phyloP scores from a whole-genome alignment of 1,284 basidiomycete species.

The Cystobasidium slooffiae region DNA sequence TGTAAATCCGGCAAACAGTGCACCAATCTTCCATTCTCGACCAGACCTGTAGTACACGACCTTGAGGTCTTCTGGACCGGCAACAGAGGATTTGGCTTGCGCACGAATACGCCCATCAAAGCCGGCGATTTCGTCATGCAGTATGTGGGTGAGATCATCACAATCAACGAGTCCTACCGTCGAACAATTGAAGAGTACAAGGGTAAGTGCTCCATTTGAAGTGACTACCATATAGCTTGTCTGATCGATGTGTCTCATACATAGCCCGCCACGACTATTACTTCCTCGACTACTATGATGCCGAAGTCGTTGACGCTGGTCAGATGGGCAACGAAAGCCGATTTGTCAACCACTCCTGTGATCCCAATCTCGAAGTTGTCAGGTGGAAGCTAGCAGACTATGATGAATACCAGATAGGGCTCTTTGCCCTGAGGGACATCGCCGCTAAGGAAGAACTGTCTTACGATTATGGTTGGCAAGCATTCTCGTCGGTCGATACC shows the following conservation, averaged over 20 bases:
- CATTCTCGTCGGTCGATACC: conserved; percentile 44
- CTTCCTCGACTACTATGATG: conserved; percentile 59
- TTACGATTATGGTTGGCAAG: conserved; percentile 53
- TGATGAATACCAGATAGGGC: conserved; percentile 58
- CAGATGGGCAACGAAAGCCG: conserved; percentile 59
- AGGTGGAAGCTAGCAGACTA: conserved; percentile 56
- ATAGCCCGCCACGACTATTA: conserved; percentile 58
- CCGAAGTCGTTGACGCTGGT: conserved; percentile 61
- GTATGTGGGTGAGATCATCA: conserved; percentile 59
- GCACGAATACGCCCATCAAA: conserved; percentile 57
- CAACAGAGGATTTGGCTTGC: conserved; percentile 59
- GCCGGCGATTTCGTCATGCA: conserved; percentile 60
- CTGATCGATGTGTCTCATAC: conserved; percentile 45
- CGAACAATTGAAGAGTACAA: conserved; percentile 49
- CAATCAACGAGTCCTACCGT: conserved; percentile 51
- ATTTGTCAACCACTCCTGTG: conserved; percentile 58
- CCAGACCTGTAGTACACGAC: conserved; percentile 54
- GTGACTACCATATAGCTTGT: neutral
- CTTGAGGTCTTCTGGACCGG: conserved; percentile 58
- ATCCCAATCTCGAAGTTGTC: conserved; percentile 58
- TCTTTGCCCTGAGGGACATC: conserved; percentile 59
- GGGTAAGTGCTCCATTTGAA: neutral
- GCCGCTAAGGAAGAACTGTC: conserved; percentile 59
- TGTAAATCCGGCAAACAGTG: conserved; percentile 58
- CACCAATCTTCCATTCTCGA: conserved; percentile 51